Conservation (phyloP, 1,284 basidiomycete species). For the Tremellales sp. region DNA sequence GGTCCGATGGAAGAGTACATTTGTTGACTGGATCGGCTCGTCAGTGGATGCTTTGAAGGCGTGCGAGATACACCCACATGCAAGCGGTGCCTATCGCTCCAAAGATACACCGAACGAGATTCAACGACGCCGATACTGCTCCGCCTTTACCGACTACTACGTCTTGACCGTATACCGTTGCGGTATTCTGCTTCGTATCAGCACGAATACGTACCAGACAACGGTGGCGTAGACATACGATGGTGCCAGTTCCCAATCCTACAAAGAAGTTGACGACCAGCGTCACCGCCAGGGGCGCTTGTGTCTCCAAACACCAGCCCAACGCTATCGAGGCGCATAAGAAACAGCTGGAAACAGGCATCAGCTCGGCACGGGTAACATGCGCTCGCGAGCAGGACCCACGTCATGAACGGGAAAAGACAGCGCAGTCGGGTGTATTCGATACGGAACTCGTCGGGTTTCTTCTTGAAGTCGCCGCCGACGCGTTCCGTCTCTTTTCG, state of each 20-base stretch:
- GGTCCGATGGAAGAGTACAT: slow-evolving; percentile 38
- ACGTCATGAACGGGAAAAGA: slow-evolving; percentile 32
- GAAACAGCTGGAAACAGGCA: slow-evolving; percentile 17
- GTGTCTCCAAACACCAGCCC: slow-evolving; percentile 39
- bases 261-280: slow-evolving; percentile 41
- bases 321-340: slow-evolving; percentile 23
- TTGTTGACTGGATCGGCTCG: too few relatives aligned
- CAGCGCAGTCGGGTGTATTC: slow-evolving; percentile 35
- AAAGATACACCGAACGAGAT: slow-evolving; percentile 45
- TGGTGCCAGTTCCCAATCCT: slow-evolving; percentile 34
- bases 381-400: slow-evolving; percentile 3
- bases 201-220: too few relatives aligned
- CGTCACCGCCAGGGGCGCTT: slow-evolving; percentile 33
- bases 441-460: slow-evolving; percentile 35
- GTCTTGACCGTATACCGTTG: slow-evolving; percentile 47
- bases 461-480: slow-evolving; percentile 38
- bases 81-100: slow-evolving; percentile 41
- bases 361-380: slow-evolving; percentile 2
- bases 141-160: slow-evolving; percentile 41
- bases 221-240: too few relatives aligned
- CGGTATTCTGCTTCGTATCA: too few relatives aligned
- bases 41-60: too few relatives aligned
- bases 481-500: slow-evolving; percentile 34
- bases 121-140: slow-evolving; percentile 45
- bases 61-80: too few relatives aligned